These are phyloP conservation scores for Phytophthora europaea DNA, from an alignment of 352 stramenopile genomes.

Conservation along the genomic window DNA sequence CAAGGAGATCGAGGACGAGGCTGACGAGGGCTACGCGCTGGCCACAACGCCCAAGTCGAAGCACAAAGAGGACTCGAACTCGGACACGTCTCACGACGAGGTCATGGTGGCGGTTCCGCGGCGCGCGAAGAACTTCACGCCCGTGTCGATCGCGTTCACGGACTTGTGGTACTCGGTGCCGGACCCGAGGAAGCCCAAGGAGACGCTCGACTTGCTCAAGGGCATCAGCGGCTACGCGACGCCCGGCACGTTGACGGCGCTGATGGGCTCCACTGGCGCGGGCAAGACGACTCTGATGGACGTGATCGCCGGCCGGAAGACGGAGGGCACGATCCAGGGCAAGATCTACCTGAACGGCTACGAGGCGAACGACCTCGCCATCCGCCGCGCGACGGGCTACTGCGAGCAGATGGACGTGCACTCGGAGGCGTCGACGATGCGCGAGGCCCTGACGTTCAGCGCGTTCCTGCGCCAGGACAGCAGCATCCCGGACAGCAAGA, in stretches of 20 bases:
- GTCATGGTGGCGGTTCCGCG: slow-evolving; percentile 23
- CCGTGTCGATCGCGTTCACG: slow-evolving; percentile 41
- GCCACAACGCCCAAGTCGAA: slow-evolving; percentile 20
- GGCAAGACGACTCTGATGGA: slow-evolving; percentile 49
- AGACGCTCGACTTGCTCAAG: slow-evolving; percentile 45
- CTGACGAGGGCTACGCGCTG: slow-evolving; percentile 19
- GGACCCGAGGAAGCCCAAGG: slow-evolving; percentile 37
- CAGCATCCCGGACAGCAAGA: slow-evolving; percentile 36
- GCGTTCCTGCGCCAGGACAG: slow-evolving; percentile 71
- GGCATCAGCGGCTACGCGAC: slow-evolving; percentile 49
- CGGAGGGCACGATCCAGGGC: slow-evolving; percentile 64
- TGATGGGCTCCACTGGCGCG: slow-evolving; percentile 76
- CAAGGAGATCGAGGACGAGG: slow-evolving; percentile 28
- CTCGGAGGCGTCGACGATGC: slow-evolving; percentile 81
- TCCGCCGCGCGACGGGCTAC: slow-evolving; percentile 53
- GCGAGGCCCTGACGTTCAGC: slow-evolving; percentile 89
- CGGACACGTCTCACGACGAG: slow-evolving; percentile 24
- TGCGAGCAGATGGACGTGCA: slow-evolving; percentile 90
- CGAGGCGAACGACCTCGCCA: slow-evolving; percentile 43
- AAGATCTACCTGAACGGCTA: slow-evolving; percentile 58
- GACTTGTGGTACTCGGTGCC: slow-evolving; percentile 50
- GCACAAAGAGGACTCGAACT: slow-evolving; percentile 17
- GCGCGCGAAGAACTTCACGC: slow-evolving; percentile 33
- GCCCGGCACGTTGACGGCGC: slow-evolving; percentile 89
- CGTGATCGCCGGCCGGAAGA: slow-evolving; percentile 30